Conservation (phyloP, 257 asterid genomes). For the Verbena officinalis region DNA sequence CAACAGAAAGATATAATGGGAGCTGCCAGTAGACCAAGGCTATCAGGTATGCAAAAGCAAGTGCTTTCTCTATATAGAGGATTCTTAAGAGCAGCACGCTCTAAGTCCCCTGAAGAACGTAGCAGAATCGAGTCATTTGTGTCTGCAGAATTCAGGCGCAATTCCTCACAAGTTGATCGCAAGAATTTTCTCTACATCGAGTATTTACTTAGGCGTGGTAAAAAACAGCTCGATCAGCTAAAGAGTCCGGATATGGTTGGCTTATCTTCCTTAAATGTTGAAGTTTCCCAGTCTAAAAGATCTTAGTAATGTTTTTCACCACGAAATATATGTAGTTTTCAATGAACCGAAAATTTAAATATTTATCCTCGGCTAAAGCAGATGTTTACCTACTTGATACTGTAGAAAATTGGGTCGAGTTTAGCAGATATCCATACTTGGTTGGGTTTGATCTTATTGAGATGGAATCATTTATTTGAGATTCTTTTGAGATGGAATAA, state of each 20-base stretch:
- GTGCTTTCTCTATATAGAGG: slow-evolving; percentile 83
- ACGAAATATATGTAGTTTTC: background rate
- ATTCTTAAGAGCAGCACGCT: slow-evolving; percentile 77
- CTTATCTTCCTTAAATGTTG: slow-evolving; percentile 54
- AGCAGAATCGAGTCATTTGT: slow-evolving; percentile 64
- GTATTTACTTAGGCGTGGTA: slow-evolving; percentile 75
- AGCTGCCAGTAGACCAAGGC: slow-evolving; percentile 56
- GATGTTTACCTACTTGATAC: too few relatives aligned
- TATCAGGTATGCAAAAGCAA: slow-evolving; percentile 93
- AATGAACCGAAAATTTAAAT: background rate
- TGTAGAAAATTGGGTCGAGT: too few relatives aligned
- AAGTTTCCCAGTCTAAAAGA: slow-evolving; percentile 37
- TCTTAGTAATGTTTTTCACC: slow-evolving; percentile 26
- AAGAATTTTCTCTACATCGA: slow-evolving; percentile 80
- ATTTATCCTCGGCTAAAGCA: background rate
- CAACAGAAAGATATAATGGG: slow-evolving; percentile 51
- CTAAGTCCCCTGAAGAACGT: slow-evolving; percentile 73
- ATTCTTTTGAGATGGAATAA: too few relatives aligned
- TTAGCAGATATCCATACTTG: too few relatives aligned
- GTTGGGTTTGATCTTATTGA: too few relatives aligned
- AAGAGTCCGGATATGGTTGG: slow-evolving; percentile 72
- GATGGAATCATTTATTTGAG: too few relatives aligned
- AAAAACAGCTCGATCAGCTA: slow-evolving; percentile 83
- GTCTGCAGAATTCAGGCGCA: slow-evolving; percentile 68
- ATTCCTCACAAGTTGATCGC: slow-evolving; percentile 69